Conservation (phyloP, 2,329 filamentous ascomycete species). For the Paecilomyces niveus region DNA sequence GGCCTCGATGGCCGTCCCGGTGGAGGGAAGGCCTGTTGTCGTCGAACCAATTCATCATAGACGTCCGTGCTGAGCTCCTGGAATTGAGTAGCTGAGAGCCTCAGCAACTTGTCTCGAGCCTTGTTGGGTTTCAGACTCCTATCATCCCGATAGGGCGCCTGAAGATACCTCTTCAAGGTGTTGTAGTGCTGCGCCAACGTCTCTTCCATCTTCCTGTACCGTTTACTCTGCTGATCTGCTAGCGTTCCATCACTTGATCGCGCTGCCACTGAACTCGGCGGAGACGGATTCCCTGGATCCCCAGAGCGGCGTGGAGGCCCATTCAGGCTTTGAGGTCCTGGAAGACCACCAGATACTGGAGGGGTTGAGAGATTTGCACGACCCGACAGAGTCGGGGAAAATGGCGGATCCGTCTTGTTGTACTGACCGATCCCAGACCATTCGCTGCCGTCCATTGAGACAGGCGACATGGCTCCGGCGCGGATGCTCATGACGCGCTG, state of each 20-base stretch:
- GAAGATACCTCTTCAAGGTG: slow-evolving; percentile 69
- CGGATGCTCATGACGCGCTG: slow-evolving; percentile 55
- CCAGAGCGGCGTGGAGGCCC: slow-evolving; percentile 18
- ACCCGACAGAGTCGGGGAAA: slow-evolving; percentile 44
- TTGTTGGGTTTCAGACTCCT: slow-evolving; percentile 73
- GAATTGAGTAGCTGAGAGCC: slow-evolving; percentile 86
- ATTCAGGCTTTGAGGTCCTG: slow-evolving; percentile 52
- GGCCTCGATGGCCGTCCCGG: slow-evolving; percentile 34
- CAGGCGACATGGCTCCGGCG: slow-evolving; percentile 72
- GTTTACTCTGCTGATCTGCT: slow-evolving; percentile 58
- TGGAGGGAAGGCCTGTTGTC: slow-evolving; percentile 59
- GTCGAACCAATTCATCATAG: slow-evolving; percentile 84
- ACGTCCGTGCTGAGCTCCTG: slow-evolving; percentile 97
- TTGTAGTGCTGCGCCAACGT: slow-evolving; percentile 74
- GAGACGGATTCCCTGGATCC: slow-evolving; percentile 53
- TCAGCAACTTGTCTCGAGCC: slow-evolving; percentile 87
- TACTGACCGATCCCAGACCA: slow-evolving; percentile 68
- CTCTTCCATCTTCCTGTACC: slow-evolving; percentile 55
- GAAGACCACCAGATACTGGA: slow-evolving; percentile 56
- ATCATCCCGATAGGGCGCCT: slow-evolving; percentile 64
- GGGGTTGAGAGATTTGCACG: slow-evolving; percentile 55
- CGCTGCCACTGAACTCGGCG: slow-evolving; percentile 69
- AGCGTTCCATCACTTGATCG: slow-evolving; percentile 70
- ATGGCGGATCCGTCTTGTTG: slow-evolving; percentile 39
- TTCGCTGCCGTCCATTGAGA: slow-evolving; percentile 75